phyloP scores from a whole-genome alignment of 805 yeast genomes.

The Lipomyces japonicus region DNA sequence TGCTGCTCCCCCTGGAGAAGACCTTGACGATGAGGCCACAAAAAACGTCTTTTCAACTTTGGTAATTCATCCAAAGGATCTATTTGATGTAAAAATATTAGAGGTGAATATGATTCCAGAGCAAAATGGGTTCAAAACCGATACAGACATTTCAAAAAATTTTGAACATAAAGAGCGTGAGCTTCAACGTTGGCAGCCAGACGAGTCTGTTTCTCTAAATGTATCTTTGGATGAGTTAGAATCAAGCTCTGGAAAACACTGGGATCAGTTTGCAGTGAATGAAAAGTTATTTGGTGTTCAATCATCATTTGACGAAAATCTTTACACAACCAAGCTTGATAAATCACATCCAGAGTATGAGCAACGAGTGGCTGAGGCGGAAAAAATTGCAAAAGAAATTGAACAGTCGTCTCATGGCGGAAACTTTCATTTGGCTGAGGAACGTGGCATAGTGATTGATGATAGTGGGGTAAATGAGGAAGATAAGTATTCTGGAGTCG shows the following conservation, averaged over 20 bases:
- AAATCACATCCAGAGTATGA: constrained; percentile 69
- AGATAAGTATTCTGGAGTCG: constrained; percentile 92
- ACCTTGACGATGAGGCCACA: constrained; percentile 38
- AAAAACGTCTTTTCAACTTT: constrained; percentile 44
- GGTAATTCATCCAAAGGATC: constrained; percentile 49
- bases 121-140: constrained; percentile 61
- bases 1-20: constrained; percentile 39
- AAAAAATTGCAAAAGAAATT: constrained; percentile 75
- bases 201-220: constrained; percentile 38
- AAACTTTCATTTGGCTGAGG: constrained; percentile 84
- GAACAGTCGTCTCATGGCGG: constrained; percentile 61
- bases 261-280: constrained; percentile 97
- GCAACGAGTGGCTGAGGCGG: constrained; percentile 65
- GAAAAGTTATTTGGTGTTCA: constrained; percentile 83
- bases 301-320: constrained; percentile 76
- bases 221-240: constrained; percentile 35
- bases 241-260: constrained; percentile 38
- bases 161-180: constrained; percentile 58
- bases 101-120: constrained; percentile 41
- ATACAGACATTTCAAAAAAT: constrained; percentile 68
- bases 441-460: constrained; percentile 70
- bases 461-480: constrained; percentile 92
- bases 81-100: constrained; percentile 48
- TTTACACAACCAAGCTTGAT: constrained; percentile 77
- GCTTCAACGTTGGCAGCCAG: constrained; percentile 83